Evolutionary conservation across 352 stramenopile genomes (phyloP).

Genomic region (Hyaloperonospora arabidopsidis): DNA sequence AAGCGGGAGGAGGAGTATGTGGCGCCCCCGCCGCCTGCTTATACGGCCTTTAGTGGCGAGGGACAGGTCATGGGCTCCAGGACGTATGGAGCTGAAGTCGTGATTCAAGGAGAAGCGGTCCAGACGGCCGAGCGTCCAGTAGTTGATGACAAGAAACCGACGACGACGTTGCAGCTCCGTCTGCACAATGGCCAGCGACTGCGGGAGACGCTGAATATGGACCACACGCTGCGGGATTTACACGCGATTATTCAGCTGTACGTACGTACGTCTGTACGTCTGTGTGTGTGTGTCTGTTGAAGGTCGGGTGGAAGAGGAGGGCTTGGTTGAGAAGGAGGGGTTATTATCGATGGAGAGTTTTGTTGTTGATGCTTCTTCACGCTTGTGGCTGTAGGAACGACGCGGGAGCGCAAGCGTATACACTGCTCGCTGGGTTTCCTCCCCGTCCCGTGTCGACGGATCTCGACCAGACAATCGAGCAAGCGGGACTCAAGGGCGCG

Average conservation of each 20-base stretch:
- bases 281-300: too few relatives aligned
- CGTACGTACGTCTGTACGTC: conserved; percentile 4
- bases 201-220: conserved; percentile 79
- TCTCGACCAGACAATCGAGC: conserved; percentile 82
- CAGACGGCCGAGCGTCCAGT: conserved; percentile 43
- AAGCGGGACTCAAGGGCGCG: conserved; percentile 86
- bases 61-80: conserved; percentile 73
- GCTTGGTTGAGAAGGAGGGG: too few relatives aligned
- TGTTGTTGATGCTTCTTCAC: background rate
- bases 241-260: conserved; percentile 83
- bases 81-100: conserved; percentile 35
- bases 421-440: conserved; percentile 88
- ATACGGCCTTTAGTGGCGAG: conserved; percentile 81
- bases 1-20: conserved; percentile 82
- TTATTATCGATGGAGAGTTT: background rate
- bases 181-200: conserved; percentile 77
- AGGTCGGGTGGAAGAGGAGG: too few relatives aligned
- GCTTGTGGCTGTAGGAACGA: conserved; percentile 38
- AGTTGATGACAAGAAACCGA: conserved; percentile 80
- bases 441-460: conserved; percentile 81
- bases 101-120: conserved; percentile 32
- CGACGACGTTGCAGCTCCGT: conserved; percentile 84
- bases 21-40: conserved; percentile 52
- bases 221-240: conserved; percentile 83
- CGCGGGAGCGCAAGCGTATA: conserved; percentile 74